Percentiles rank a stretch among this genome's conserved stretches.
These are phyloP conservation scores for Ceratocystis eucalypticola DNA, from an alignment of 2,329 filamentous ascomycete genomes.

Conservation along the genomic window DNA sequence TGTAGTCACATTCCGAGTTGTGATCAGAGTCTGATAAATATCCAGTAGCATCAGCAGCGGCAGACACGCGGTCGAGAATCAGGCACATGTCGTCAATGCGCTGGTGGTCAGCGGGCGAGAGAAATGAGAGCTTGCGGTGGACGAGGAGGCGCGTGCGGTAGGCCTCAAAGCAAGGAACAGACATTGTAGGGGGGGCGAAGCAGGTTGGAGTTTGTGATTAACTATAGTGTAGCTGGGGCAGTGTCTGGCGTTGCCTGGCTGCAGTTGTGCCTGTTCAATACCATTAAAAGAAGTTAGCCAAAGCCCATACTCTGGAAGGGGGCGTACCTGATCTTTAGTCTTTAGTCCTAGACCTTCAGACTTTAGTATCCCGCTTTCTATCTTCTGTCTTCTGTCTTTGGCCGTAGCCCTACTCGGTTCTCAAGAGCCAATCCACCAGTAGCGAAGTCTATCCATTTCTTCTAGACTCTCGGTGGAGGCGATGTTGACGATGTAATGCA, in stretches of 20 bases:
- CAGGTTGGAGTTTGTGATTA: no score
- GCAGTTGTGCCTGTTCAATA: no score
- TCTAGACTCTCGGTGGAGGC: no score
- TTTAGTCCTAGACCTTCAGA: no score
- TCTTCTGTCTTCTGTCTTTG: no score
- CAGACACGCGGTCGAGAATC: slow-evolving; percentile 2
- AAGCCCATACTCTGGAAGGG: neutral
- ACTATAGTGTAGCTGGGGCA: neutral
- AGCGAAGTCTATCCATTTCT: no score
- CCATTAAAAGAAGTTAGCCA: neutral
- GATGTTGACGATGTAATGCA: no score
- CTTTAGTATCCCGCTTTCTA: no score
- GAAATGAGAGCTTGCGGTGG: slow-evolving; percentile 10
- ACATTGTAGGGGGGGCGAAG: neutral
- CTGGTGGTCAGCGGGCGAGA: slow-evolving; percentile 1
- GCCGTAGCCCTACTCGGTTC: no score
- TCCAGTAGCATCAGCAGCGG: neutral
- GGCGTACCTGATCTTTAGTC: neutral
- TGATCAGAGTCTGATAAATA: neutral
- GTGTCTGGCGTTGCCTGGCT: neutral
- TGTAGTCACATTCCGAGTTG: neutral
- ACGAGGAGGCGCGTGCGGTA: slow-evolving; percentile 7
- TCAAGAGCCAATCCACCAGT: no score
- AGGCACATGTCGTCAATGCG: slow-evolving; percentile 14
- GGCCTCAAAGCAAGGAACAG: slow-evolving; percentile 1